Base-by-base conservation (phyloP, 805 yeast species). In the Myxozyma neglecta region DNA sequence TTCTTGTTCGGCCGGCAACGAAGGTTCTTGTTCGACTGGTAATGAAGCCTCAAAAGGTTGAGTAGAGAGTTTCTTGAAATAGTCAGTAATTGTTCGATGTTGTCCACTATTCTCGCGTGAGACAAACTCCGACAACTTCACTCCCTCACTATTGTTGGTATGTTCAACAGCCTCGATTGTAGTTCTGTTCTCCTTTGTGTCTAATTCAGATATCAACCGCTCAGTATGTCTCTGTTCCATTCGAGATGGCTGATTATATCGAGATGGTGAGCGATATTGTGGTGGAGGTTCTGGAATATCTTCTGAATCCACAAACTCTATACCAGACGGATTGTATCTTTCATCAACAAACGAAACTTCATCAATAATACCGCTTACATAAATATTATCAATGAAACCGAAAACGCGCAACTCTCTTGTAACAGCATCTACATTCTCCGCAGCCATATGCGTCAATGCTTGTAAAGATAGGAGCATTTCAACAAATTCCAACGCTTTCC, bases 281-380 rank as follows among this genome's bases (percentile, higher is more conserved):
- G 42, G 46, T 6, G 56, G 49, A 1, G 49, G 42, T 4, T 47
- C 53, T 13, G 53, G 53, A 14, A 16, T 46, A 29, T 48, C 44
- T 1, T 35, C 45, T 10, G 46, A 29, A n/a, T 59, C 66, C 2
- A 59, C n/a, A 52, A 51, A 62, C 48, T 59, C 63, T 14, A 59
- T 29, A 9, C 57, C 63, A 5, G 56, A 46, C 8, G 54, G 60
- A 29, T 59, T 32, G 13, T 51, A 37, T 20, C 59, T 56, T 14
- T 56, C 56, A 6, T 53, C 18, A 45, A 53, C 13, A 24, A 60
- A 66, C 16, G 61, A 43, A 18, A 63, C 42, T 29, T 67, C 65
- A 36, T 66, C 69, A 36, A 66, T 63, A 35, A 66, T 57, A 3
- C 69, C 69, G 11, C 68, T 45, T 18, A 66, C 39, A 40, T 53